phyloP scores from a whole-genome alignment of 2,329 filamentous ascomycete genomes.

The Lomentospora prolificans region DNA sequence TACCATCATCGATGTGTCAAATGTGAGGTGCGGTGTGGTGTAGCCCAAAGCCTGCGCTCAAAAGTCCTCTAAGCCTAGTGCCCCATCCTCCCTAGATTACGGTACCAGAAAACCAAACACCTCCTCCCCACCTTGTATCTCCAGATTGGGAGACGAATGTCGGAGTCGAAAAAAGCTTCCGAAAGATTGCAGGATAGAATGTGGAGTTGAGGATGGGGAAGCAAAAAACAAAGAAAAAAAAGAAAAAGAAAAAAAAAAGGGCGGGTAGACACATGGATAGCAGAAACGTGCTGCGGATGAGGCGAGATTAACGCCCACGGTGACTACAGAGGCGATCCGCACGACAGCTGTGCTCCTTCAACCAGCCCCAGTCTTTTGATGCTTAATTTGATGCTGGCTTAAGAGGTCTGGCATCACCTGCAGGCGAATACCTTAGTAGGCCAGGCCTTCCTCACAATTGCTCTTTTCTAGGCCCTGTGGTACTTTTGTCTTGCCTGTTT shows the following conservation, averaged over 20 bases:
- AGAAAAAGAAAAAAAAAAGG: neutral
- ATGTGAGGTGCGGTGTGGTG: neutral
- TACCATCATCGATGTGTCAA: too few species aligned
- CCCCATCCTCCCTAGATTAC: neutral
- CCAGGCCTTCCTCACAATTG: too few species aligned
- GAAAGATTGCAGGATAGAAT: neutral
- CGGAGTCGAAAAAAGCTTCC: neutral
- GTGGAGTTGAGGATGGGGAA: too few species aligned
- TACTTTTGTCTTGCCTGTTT: neutral
- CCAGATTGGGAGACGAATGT: neutral
- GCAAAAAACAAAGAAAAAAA: too few species aligned
- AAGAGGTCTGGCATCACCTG: too few species aligned
- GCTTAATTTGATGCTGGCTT: too few species aligned
- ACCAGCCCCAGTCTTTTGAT: too few species aligned
- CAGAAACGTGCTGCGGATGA: neutral
- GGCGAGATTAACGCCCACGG: neutral
- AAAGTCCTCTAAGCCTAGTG: neutral
- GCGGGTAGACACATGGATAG: neutral
- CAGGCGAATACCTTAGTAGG: too few species aligned
- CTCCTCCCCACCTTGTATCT: neutral
- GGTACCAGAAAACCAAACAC: neutral
- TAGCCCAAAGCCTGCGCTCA: neutral
- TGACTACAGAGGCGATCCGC: too few species aligned
- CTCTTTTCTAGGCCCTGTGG: neutral
- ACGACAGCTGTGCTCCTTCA: too few species aligned